phyloP scores from a whole-genome alignment of 2,329 filamentous ascomycete genomes.

The Colletotrichum neosansevieriae region DNA sequence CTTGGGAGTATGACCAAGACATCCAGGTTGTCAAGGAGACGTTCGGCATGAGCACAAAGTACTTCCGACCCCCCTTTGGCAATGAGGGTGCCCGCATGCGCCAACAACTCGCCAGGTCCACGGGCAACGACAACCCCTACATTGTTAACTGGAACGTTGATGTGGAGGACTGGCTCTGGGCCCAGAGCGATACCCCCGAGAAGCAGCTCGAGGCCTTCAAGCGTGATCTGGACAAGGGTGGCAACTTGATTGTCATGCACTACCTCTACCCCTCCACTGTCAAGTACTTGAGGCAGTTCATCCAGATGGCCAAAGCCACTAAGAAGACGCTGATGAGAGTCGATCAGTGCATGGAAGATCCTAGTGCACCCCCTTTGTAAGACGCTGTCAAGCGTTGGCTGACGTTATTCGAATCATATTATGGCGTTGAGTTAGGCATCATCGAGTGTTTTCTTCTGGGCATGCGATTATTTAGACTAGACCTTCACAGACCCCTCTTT shows the following conservation, averaged over 20 bases:
- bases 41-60: constrained; percentile 54
- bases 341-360: constrained; percentile 53
- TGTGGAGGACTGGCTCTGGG: constrained; percentile 79
- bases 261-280: constrained; percentile 76
- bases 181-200: constrained; percentile 69
- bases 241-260: constrained; percentile 75
- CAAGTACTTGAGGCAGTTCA: constrained; percentile 73
- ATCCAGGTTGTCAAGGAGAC: constrained; percentile 59
- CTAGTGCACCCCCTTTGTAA: constrained; percentile 48
- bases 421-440: too few relatives aligned
- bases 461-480: too few relatives aligned
- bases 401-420: neutral
- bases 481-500: too few relatives aligned
- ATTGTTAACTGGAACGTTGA: constrained; percentile 79
- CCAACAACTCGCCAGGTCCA: constrained; percentile 68
- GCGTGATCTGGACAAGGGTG: constrained; percentile 71
- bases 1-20: constrained; percentile 72
- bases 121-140: constrained; percentile 63
- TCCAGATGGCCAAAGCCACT: constrained; percentile 71
- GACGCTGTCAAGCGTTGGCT: neutral
- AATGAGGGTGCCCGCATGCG: constrained; percentile 76
- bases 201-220: constrained; percentile 77
- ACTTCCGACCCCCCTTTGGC: constrained; percentile 79
- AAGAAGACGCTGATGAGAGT: constrained; percentile 67
- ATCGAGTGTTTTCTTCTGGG: neutral